Evolutionary conservation across 768 basidiomycete species (phyloP), one percentile per base, ranked within the genome.

Genomic region (Tephrocybe sp.): DNA sequence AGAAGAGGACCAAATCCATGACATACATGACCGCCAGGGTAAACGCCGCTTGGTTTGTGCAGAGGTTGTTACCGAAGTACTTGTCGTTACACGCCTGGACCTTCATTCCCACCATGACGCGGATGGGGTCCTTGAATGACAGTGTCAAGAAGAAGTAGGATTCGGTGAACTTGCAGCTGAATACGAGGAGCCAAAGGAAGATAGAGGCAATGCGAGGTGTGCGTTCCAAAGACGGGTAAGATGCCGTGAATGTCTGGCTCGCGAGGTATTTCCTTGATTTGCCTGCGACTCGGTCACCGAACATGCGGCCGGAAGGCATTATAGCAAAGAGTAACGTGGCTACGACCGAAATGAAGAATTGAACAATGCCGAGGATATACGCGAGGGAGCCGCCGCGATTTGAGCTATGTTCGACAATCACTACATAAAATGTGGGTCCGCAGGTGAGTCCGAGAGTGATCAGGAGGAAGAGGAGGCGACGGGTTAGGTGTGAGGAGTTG

Each of bases 111-210:
- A 91, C 90, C 94, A 99, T 97, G 61, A 93, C 94, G 23, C 77
- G 77, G 55, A 99, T 94, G 3, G 97, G 92, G 55, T 94, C 85
- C 50, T 84, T 80, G 82, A 99, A 95, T 3, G 94, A 94, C 37
- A 92, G 78, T 1, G 93, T 98, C 55, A 98, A 74, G 85, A 92
- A 98, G 74, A 97, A 99, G 77, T 99, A 98, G 0, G 93, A 97
- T 67, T 99, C 97, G 39, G 83, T 81, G 59, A 94, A 88, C 72
- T 98, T 98, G 83, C 94, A 97, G 0, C 88, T 87, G 61, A 99
- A 99, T 59, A 98, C 83, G 59, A 97, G 81, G 61, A 88, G 46
- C 97, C 97, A 98, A 23, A 99, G 78, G 13, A 78, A 59, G 47
- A 92, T 68, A 3, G 91, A 94, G 1, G 88, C 90, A 2, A 85